Conservation (phyloP, 768 basidiomycete genomes). For the Termitomyces sp. region DNA sequence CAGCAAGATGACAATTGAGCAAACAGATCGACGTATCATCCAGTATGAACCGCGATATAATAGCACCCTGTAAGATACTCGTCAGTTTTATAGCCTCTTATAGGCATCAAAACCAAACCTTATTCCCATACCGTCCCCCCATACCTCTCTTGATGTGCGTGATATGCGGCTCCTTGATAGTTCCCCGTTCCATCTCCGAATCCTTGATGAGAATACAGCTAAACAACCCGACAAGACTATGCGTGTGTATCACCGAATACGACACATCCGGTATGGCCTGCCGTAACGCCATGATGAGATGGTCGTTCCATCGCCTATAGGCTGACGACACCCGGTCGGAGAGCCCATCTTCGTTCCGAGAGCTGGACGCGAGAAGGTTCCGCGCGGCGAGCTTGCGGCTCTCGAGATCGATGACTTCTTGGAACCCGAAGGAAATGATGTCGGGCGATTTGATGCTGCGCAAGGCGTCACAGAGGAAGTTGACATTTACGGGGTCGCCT, state of each 20-base stretch:
- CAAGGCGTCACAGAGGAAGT: constrained; percentile 78
- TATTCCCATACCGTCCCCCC: constrained; percentile 92
- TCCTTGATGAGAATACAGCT: constrained; percentile 73
- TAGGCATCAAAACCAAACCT: constrained; percentile 46
- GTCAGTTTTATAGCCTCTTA: constrained; percentile 3
- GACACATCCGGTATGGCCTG: constrained; percentile 67
- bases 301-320: constrained; percentile 89
- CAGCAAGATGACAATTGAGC: constrained; percentile 97
- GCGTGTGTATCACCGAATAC: constrained; percentile 78
- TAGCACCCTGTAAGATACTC: constrained; percentile 62
- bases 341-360: constrained; percentile 49
- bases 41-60: constrained; percentile 84
- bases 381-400: constrained; percentile 90
- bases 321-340: constrained; percentile 84
- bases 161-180: constrained; percentile 66
- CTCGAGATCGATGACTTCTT: constrained; percentile 96
- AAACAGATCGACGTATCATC: constrained; percentile 94
- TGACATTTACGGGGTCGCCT: constrained; percentile 68
- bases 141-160: constrained; percentile 89
- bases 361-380: constrained; percentile 76
- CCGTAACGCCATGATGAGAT: constrained; percentile 68
- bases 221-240: constrained; percentile 90
- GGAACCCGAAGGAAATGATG: constrained; percentile 91
- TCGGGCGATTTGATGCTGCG: constrained; percentile 75
- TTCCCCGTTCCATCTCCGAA: constrained; percentile 43